Percentiles rank a stretch among this genome's conserved stretches.
phyloP scores from a whole-genome alignment of 495 filamentous ascomycete genomes.

The Physcia stellaris region DNA sequence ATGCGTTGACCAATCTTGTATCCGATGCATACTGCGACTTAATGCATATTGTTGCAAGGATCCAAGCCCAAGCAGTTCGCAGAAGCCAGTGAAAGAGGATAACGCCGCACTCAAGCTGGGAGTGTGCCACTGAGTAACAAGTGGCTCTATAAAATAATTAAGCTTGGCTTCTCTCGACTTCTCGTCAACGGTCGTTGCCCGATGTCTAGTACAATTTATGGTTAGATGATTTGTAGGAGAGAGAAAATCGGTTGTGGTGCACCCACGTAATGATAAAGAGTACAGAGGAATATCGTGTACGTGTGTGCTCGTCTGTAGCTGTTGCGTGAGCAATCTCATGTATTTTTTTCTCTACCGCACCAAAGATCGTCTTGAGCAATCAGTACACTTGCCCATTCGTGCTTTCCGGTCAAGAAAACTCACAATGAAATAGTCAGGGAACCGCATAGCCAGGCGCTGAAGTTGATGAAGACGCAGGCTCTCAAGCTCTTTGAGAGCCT shows the following conservation, averaged over 20 bases:
- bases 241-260: no score
- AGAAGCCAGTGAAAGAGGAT: constrained; percentile 67
- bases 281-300: constrained; percentile 52
- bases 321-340: constrained; percentile 63
- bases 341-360: constrained; percentile 70
- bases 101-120: constrained; percentile 51
- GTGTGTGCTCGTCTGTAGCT: constrained; percentile 59
- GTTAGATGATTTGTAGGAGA: no score
- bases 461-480: constrained; percentile 70
- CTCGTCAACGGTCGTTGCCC: constrained; percentile 59
- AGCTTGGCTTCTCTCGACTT: constrained; percentile 50
- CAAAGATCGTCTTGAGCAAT: constrained; percentile 55
- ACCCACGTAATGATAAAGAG: constrained; percentile 81
- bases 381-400: constrained; percentile 4
- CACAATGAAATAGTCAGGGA: constrained; percentile 75
- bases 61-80: constrained; percentile 61
- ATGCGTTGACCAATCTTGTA: constrained; percentile 70
- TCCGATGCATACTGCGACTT: constrained; percentile 53
- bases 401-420: no score
- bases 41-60: constrained; percentile 69
- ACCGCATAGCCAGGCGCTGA: constrained; percentile 75
- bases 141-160: constrained; percentile 58
- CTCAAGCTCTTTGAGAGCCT: constrained; percentile 85
- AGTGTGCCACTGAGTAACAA: constrained; percentile 70
- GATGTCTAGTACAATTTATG: constrained; percentile 45